These are phyloP conservation scores for Beauveria rudraprayagi DNA, from an alignment of 2,329 filamentous ascomycete genomes.

Conservation along the genomic window DNA sequence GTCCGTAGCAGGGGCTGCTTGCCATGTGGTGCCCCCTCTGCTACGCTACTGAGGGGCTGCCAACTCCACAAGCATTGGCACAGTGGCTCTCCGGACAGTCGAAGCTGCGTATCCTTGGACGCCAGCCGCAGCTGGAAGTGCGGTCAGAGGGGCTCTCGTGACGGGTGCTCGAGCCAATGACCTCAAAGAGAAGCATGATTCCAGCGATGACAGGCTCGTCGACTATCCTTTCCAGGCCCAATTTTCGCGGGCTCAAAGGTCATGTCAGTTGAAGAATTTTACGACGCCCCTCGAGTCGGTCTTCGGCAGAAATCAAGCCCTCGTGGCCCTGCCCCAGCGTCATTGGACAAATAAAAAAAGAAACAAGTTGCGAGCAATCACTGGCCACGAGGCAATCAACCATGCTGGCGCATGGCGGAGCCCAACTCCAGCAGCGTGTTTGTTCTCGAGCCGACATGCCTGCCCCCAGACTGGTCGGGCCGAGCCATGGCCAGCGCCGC, in stretches of 20 bases:
- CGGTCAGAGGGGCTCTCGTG: conserved; percentile 8
- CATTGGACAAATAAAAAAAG: neutral
- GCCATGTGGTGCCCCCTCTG: conserved; percentile 11
- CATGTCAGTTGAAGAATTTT: neutral
- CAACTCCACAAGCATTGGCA: neutral
- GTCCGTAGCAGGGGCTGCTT: conserved; percentile 9
- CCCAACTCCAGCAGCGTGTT: neutral
- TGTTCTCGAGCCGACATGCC: neutral
- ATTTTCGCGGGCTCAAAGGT: conserved; percentile 3
- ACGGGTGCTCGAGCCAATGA: neutral
- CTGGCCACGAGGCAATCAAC: neutral
- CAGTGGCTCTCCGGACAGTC: neutral
- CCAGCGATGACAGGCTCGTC: neutral
- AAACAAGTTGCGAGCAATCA: neutral
- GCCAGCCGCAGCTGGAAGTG: conserved; percentile 7
- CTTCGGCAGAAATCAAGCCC: neutral
- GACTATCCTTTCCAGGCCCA: neutral
- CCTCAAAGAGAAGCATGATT: neutral
- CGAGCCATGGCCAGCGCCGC: conserved; percentile 7
- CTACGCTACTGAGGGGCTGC: conserved; percentile 1
- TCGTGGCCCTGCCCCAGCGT: too few species aligned
- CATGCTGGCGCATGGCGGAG: neutral
- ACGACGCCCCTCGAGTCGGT: neutral
- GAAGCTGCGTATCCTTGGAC: neutral
- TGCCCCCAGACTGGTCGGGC: conserved; percentile 6